phyloP scores from a whole-genome alignment of 192 early-diverging fungal genomes.

The Linnemannia schmuckeri region DNA sequence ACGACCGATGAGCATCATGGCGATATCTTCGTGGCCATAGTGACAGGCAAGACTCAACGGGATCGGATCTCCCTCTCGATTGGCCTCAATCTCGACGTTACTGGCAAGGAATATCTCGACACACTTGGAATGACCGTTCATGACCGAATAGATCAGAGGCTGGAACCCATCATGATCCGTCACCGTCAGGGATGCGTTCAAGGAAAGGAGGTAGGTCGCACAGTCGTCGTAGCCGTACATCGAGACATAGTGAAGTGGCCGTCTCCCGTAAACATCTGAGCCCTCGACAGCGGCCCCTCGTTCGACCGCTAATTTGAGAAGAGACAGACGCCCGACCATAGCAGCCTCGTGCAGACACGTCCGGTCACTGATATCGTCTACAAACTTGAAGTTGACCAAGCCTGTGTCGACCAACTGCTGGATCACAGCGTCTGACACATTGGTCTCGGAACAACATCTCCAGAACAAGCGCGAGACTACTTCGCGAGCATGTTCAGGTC shows the following conservation, averaged over 20 bases:
- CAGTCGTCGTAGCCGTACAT: slow-evolving; percentile 89
- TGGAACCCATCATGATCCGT: slow-evolving; percentile 92
- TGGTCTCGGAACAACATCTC: slow-evolving; percentile 72
- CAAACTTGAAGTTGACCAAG: slow-evolving; percentile 81
- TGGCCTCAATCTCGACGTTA: slow-evolving; percentile 74
- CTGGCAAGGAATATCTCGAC: slow-evolving; percentile 80
- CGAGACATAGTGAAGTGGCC: slow-evolving; percentile 92
- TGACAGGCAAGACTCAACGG: slow-evolving; percentile 91
- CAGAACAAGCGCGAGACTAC: slow-evolving; percentile 80
- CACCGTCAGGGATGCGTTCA: slow-evolving; percentile 64
- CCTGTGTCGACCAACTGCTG: slow-evolving; percentile 72
- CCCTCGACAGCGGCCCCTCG: slow-evolving; percentile 65
- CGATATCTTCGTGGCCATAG: slow-evolving; percentile 91
- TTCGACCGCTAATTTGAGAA: slow-evolving; percentile 71
- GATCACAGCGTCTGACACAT: slow-evolving; percentile 60
- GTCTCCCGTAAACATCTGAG: slow-evolving; percentile 90
- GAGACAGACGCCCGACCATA: slow-evolving; percentile 78
- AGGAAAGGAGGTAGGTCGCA: slow-evolving; percentile 69
- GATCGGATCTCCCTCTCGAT: slow-evolving; percentile 69
- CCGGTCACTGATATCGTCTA: slow-evolving; percentile 94
- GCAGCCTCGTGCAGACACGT: slow-evolving; percentile 92
- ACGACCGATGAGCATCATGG: slow-evolving; percentile 78
- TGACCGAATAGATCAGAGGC: slow-evolving; percentile 89
- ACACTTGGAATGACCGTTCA: slow-evolving; percentile 81
- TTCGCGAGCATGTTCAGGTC: slow-evolving; percentile 63